Evolutionary conservation across 1,284 basidiomycete genomes (phyloP).

Genomic region (Sporisorium scitamineum): DNA sequence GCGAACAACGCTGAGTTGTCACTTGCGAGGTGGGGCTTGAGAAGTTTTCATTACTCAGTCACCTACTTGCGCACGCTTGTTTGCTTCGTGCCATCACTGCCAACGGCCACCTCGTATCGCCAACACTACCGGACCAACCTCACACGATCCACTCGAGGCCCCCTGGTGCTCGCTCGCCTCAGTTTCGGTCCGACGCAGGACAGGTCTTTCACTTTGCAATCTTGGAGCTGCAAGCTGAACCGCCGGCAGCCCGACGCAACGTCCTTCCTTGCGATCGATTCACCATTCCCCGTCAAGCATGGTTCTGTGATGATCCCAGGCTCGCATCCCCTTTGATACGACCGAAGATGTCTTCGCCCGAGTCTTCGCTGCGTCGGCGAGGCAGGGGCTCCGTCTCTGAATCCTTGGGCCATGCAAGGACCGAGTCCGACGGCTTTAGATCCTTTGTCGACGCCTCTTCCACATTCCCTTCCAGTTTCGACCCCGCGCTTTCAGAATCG

Average conservation of each 20-base stretch:
- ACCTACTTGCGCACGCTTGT: background rate
- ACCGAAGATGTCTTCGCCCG: constrained; percentile 40
- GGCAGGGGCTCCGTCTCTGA: constrained; percentile 43
- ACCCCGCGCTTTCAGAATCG: constrained; percentile 25
- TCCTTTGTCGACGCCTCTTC: constrained; percentile 48
- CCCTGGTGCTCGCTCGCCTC: background rate
- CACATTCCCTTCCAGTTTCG: constrained; percentile 37
- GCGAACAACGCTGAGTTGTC: background rate
- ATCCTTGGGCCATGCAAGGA: constrained; percentile 21
- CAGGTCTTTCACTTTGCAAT: background rate
- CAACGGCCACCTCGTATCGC: background rate
- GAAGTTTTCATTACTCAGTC: background rate
- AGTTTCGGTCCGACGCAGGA: background rate
- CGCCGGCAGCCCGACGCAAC: constrained; percentile 13
- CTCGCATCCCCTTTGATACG: background rate
- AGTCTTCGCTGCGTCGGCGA: constrained; percentile 40
- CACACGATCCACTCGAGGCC: background rate
- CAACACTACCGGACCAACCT: no score
- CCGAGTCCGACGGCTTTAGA: constrained; percentile 48
- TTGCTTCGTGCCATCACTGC: background rate
- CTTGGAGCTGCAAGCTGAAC: background rate
- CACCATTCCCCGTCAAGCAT: background rate
- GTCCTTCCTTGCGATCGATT: background rate
- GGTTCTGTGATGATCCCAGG: background rate
- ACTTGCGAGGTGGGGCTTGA: background rate